These are phyloP conservation scores for Metarhizium humberi DNA, from an alignment of 2,329 filamentous ascomycete genomes.

Conservation along the genomic window DNA sequence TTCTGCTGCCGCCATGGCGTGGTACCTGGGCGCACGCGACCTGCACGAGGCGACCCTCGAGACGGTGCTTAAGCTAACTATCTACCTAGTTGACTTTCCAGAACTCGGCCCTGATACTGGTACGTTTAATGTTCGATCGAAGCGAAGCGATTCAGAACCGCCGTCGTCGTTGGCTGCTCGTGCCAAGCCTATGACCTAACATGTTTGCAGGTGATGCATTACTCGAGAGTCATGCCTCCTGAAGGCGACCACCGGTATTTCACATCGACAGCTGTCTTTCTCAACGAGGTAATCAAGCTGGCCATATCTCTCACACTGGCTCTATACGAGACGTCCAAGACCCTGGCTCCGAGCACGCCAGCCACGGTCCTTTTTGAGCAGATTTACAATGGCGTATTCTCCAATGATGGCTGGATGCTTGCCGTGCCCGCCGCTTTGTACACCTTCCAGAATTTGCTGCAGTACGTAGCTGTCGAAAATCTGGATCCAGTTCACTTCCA, in stretches of 20 bases:
- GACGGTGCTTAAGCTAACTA: constrained; percentile 8
- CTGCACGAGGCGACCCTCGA: not conserved
- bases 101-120: constrained; percentile 69
- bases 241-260: constrained; percentile 79
- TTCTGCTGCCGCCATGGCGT: not conserved
- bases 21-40: not conserved
- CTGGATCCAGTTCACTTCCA: constrained; percentile 90
- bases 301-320: constrained; percentile 78
- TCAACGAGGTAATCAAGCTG: constrained; percentile 89
- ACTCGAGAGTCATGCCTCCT: constrained; percentile 87
- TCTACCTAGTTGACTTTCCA: constrained; percentile 55
- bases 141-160: not conserved
- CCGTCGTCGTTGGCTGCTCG: not conserved
- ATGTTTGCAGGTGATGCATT: constrained; percentile 68
- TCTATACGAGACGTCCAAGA: constrained; percentile 76
- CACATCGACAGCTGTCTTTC: constrained; percentile 85
- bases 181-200: not conserved
- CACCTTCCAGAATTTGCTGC: constrained; percentile 85
- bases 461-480: constrained; percentile 87
- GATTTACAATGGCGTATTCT: constrained; percentile 73
- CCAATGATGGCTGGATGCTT: constrained; percentile 88
- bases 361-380: constrained; percentile 72
- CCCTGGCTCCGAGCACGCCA: constrained; percentile 67
- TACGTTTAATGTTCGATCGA: constrained; percentile 23
- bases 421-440: constrained; percentile 83